These are phyloP conservation scores for Linanthus parryae DNA, from an alignment of 148 eudicot genomes.

Conservation along the genomic window DNA sequence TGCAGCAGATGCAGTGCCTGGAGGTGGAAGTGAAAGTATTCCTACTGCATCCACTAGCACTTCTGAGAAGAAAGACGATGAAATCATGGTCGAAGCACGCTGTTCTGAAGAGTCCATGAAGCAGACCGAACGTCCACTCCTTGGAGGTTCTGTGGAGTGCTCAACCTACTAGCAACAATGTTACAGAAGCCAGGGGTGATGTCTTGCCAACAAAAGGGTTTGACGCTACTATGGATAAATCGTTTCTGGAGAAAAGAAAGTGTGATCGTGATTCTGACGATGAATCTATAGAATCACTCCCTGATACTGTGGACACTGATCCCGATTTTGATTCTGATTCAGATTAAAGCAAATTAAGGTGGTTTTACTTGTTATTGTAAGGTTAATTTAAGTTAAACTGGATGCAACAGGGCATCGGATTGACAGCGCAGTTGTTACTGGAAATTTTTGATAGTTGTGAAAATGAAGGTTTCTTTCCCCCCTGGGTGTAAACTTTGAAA, in stretches of 20 bases:
- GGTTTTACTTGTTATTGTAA: too few species aligned
- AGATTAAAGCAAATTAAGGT: background rate
- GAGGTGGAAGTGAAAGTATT: too few species aligned
- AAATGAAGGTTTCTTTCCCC: too few species aligned
- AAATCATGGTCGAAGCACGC: conserved; percentile 27
- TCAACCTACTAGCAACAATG: conserved; percentile 6
- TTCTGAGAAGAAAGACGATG: conserved; percentile 18
- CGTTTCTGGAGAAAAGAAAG: conserved; percentile 6
- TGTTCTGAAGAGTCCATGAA: conserved; percentile 9
- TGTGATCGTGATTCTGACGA: background rate
- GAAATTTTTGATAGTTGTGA: too few species aligned
- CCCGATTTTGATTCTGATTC: conserved; percentile 36
- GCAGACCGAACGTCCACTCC: conserved; percentile 4
- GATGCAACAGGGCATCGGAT: too few species aligned
- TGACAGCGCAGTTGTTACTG: too few species aligned
- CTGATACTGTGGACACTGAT: conserved; percentile 45
- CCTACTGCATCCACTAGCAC: too few species aligned
- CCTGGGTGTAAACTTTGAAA: too few species aligned
- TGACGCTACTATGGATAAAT: background rate
- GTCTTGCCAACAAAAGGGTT: conserved; percentile 3
- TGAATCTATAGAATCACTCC: conserved; percentile 26
- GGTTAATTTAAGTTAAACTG: too few species aligned
- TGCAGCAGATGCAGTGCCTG: background rate
- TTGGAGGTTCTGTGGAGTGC: conserved; percentile 4
- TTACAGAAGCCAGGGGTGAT: conserved; percentile 3